These are phyloP conservation scores for Aspergillus luchuensis DNA, from an alignment of 2,329 filamentous ascomycete genomes.

Conservation along the genomic window DNA sequence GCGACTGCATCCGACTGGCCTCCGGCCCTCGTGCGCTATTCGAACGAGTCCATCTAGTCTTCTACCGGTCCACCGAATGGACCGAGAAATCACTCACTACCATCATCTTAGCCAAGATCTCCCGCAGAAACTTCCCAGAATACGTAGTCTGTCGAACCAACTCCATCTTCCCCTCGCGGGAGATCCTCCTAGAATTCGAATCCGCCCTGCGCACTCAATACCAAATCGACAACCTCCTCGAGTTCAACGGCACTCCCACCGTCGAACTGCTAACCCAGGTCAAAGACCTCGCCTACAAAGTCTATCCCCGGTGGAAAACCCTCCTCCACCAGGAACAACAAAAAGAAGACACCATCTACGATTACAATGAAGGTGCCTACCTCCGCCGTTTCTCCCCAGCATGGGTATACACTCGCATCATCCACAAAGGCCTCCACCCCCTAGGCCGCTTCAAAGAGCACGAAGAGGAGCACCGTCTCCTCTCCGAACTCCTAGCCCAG, in stretches of 20 bases:
- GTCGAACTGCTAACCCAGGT: conserved; percentile 68
- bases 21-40: conserved; percentile 75
- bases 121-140: conserved; percentile 79
- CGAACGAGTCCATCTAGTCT: conserved; percentile 91
- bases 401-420: conserved; percentile 89
- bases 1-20: conserved; percentile 81
- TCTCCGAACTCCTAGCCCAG: conserved; percentile 76
- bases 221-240: conserved; percentile 76
- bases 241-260: conserved; percentile 71
- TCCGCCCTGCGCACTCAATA: conserved; percentile 79
- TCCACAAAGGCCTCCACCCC: conserved; percentile 81
- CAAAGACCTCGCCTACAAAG: conserved; percentile 69
- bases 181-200: conserved; percentile 83
- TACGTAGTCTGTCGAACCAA: conserved; percentile 89
- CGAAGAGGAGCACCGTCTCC: conserved; percentile 70
- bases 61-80: conserved; percentile 95
- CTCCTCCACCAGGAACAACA: conserved; percentile 72
- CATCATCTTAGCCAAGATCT: conserved; percentile 90
- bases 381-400: conserved; percentile 85
- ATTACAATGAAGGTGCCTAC: conserved; percentile 83
- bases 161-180: conserved; percentile 81
- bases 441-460: conserved; percentile 82
- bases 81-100: conserved; percentile 95
- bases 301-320: conserved; percentile 78
- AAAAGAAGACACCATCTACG: conserved; percentile 76